Evolutionary conservation across 345 rosid genomes (phyloP).

Genomic region (Gossypium arboreum): DNA sequence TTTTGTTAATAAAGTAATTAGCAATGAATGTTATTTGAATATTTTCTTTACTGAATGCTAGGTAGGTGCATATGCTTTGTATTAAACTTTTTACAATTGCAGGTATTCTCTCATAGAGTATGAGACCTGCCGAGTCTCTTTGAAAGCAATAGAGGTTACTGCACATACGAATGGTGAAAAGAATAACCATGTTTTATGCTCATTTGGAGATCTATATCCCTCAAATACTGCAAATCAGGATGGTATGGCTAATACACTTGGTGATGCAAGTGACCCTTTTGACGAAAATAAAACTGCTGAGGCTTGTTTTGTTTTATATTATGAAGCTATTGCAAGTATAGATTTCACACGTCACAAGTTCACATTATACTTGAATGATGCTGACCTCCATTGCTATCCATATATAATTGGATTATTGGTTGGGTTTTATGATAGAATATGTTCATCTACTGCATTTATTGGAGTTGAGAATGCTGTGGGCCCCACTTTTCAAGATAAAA

Average conservation of each 20-base stretch:
- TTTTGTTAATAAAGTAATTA: not conserved
- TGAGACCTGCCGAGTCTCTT: slow-evolving; percentile 44
- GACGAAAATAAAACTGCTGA: slow-evolving; percentile 25
- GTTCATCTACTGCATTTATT: slow-evolving; percentile 33
- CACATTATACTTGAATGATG: slow-evolving; percentile 49
- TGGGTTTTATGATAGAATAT: slow-evolving; percentile 48
- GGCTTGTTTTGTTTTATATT: slow-evolving; percentile 50
- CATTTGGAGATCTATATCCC: slow-evolving; percentile 40
- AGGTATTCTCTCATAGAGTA: slow-evolving; percentile 53
- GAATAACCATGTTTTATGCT: slow-evolving; percentile 45
- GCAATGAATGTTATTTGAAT: not conserved
- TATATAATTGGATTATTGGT: slow-evolving; percentile 47
- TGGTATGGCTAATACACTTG: slow-evolving; percentile 22
- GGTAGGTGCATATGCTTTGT: not conserved
- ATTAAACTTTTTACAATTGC: slow-evolving; percentile 15
- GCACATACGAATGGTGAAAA: slow-evolving; percentile 36
- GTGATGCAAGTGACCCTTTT: slow-evolving; percentile 22
- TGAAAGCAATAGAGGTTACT: slow-evolving; percentile 46
- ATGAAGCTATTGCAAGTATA: slow-evolving; percentile 43
- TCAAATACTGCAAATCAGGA: slow-evolving; percentile 31
- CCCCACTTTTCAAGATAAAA: slow-evolving; percentile 24
- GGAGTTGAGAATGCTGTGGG: slow-evolving; percentile 21
- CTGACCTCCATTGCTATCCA: slow-evolving; percentile 84
- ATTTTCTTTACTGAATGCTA: not conserved
- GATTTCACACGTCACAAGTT: slow-evolving; percentile 30